Conservation (phyloP, 768 basidiomycete species). For the Mycena haematopus region DNA sequence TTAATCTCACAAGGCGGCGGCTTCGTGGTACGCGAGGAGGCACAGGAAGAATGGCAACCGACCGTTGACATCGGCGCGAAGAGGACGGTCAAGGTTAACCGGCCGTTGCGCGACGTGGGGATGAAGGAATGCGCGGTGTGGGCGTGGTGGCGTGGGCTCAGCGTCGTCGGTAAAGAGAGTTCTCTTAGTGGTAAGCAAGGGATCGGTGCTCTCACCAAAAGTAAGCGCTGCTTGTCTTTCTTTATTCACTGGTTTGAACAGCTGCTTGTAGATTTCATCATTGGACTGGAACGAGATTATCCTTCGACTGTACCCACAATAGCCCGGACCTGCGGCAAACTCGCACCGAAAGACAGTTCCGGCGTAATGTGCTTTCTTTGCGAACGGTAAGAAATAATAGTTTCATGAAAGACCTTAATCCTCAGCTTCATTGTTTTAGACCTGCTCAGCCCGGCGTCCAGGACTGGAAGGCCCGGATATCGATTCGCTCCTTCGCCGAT, state of each 20-base stretch:
- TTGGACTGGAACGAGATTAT: conserved; percentile 81
- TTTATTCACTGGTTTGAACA: not conserved
- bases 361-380: conserved; percentile 65
- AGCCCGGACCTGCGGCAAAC: conserved; percentile 78
- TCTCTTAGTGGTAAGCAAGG: conserved; percentile 57
- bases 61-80: conserved; percentile 22
- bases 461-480: conserved; percentile 77
- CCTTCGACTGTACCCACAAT: conserved; percentile 89
- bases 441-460: conserved; percentile 69
- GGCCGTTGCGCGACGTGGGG: conserved; percentile 75
- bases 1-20: conserved; percentile 81
- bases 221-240: conserved; percentile 42
- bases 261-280: conserved; percentile 67
- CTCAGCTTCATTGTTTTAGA: conserved; percentile 41
- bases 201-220: conserved; percentile 72
- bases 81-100: conserved; percentile 55
- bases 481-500: conserved; percentile 62
- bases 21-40: conserved; percentile 69
- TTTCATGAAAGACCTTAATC: not conserved
- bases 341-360: conserved; percentile 67
- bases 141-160: conserved; percentile 73
- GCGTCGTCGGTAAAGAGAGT: conserved; percentile 56
- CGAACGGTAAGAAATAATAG: conserved; percentile 54
- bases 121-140: conserved; percentile 83
- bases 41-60: conserved; percentile 73